phyloP scores from a whole-genome alignment of 1,284 basidiomycete species.

The Tilletia caries region DNA sequence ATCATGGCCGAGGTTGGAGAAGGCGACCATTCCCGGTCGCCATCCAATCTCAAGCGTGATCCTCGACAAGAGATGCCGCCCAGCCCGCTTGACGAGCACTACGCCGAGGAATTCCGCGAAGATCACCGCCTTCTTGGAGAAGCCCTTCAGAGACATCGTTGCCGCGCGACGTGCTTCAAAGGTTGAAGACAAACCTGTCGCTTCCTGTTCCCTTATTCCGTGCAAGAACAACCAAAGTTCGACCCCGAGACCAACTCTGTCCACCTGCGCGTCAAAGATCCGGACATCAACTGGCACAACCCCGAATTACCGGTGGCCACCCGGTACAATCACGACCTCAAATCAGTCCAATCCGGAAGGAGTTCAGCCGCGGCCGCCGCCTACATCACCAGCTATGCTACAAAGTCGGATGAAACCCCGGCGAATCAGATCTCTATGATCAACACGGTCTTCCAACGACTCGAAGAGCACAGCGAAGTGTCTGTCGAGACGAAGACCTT shows the following conservation, averaged over 20 bases:
- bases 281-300: background rate
- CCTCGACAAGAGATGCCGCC: background rate
- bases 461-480: background rate
- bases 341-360: background rate
- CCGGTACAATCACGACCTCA: background rate
- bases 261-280: background rate
- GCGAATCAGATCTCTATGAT: conserved; percentile 2
- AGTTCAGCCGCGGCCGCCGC: background rate
- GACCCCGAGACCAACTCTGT: background rate
- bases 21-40: too few relatives aligned
- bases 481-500: background rate
- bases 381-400: conserved; percentile 1
- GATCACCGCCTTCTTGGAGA: background rate
- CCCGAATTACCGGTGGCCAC: background rate
- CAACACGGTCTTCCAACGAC: background rate
- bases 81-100: background rate
- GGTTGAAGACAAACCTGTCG: background rate
- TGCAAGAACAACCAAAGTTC: background rate
- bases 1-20: background rate
- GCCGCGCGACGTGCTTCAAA: background rate
- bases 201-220: background rate
- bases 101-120: background rate
- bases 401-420: background rate
- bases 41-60: too few relatives aligned
- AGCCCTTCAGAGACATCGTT: background rate